Evolutionary conservation across 2,329 filamentous ascomycete genomes (phyloP).

Genomic region (Purpureocillium lavendulum): DNA sequence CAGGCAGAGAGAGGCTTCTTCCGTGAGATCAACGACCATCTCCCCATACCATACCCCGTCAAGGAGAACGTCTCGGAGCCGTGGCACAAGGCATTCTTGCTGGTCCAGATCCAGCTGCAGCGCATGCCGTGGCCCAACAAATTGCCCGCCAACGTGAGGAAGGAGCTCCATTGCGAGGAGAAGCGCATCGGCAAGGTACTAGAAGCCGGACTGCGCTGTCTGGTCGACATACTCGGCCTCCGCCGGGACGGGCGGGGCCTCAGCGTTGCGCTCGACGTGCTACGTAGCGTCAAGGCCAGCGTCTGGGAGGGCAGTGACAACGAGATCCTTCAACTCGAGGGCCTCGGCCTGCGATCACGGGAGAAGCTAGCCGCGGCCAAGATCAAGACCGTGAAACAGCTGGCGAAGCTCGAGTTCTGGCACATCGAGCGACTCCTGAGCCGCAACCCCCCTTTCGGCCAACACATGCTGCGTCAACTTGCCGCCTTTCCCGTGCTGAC

Average conservation of each 20-base stretch:
- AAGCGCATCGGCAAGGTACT: conserved; percentile 22
- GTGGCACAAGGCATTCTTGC: conserved; percentile 67
- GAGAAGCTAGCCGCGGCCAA: conserved; percentile 65
- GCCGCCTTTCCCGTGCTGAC: conserved; percentile 58
- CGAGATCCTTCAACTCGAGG: conserved; percentile 76
- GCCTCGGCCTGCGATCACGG: conserved; percentile 67
- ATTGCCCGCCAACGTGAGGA: conserved; percentile 21
- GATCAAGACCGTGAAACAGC: conserved; percentile 61
- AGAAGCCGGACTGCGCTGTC: conserved; percentile 25
- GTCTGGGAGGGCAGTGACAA: conserved; percentile 75
- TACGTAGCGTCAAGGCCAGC: conserved; percentile 65
- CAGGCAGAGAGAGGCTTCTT: conserved; percentile 26
- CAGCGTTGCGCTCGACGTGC: conserved; percentile 65
- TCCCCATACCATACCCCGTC: conserved; percentile 28
- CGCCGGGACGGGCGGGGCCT: conserved; percentile 55
- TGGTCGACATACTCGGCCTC: conserved; percentile 28
- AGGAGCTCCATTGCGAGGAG: conserved; percentile 22
- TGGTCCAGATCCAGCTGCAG: conserved; percentile 65
- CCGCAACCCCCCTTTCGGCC: conserved; percentile 77
- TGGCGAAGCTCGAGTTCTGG: conserved; percentile 58
- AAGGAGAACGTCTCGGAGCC: conserved; percentile 40
- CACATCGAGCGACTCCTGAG: conserved; percentile 70
- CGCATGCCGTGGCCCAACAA: conserved; percentile 51
- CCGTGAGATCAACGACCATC: conserved; percentile 27
- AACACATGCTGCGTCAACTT: conserved; percentile 55